Percentiles rank a stretch among this genome's conserved stretches.
Conservation (phyloP, 2,329 filamentous ascomycete species). For the Monilinia vaccinii-corymbosi region DNA sequence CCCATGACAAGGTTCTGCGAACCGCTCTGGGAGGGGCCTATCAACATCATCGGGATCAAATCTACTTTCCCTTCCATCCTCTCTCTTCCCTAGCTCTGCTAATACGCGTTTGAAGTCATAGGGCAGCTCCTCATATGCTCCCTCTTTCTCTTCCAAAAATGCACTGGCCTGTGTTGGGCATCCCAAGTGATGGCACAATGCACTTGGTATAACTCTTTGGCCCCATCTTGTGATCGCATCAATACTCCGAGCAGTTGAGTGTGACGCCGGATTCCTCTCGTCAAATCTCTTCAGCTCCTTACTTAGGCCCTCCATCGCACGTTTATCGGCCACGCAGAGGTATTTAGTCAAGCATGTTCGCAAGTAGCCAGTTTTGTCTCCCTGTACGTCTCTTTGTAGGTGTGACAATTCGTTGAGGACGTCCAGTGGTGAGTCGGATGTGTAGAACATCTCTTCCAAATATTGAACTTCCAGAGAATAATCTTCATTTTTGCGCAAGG, state of each 20-base stretch:
- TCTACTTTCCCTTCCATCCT: too few relatives aligned
- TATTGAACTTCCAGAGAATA: not conserved
- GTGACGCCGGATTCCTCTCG: rapidly evolving
- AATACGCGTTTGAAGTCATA: not conserved
- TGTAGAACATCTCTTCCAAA: not conserved
- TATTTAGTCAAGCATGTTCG: not conserved
- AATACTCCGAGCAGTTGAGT: not conserved
- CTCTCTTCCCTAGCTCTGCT: not conserved
- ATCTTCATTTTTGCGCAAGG: not conserved
- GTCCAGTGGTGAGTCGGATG: not conserved
- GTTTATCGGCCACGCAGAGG: not conserved
- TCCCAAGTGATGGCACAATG: not conserved
- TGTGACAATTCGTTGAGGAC: not conserved
- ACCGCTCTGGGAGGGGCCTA: not conserved
- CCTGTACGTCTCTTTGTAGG: not conserved
- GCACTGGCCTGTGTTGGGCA: rapidly evolving
- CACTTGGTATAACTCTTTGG: not conserved
- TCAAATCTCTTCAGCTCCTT: not conserved
- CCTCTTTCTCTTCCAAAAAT: not conserved
- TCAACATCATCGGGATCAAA: not conserved
- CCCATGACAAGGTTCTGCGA: not conserved
- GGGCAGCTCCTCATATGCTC: not conserved
- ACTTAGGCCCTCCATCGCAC: not conserved
- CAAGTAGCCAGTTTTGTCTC: not conserved
- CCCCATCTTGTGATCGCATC: not conserved